Evolutionary conservation across 371 early-diverging fungal species (phyloP).

Genomic region (Smittium mucronatum): DNA sequence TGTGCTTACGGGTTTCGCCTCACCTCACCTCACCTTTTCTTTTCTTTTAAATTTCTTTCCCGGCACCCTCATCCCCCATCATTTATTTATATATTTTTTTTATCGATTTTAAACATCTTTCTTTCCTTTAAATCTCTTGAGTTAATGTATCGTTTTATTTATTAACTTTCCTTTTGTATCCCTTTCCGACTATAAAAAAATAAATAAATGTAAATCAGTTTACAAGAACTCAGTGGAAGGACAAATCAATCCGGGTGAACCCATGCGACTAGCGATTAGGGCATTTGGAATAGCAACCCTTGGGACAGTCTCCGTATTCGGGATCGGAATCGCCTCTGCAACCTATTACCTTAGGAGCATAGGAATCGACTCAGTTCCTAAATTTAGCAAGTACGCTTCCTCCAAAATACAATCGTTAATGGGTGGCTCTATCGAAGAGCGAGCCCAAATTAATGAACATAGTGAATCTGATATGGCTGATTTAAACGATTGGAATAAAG

Average conservation of each 20-base stretch:
- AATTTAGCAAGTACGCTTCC: background rate
- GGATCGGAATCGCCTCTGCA: background rate
- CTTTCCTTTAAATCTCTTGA: background rate
- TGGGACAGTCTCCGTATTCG: background rate
- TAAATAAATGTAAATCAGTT: no score
- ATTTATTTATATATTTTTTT: background rate
- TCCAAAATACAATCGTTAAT: background rate
- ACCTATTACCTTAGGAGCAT: background rate
- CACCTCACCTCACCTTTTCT: background rate
- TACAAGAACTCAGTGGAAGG: background rate
- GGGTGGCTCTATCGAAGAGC: background rate
- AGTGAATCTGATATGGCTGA: background rate
- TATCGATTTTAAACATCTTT: background rate
- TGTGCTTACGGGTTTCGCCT: no score
- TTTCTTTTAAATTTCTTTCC: background rate
- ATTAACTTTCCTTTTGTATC: no score
- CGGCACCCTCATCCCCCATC: no score
- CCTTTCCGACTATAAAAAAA: no score
- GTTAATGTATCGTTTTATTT: background rate
- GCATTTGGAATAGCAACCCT: conserved; percentile 8
- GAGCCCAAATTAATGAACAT: background rate
- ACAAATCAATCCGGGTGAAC: background rate
- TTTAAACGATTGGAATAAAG: background rate
- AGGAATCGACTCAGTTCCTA: background rate
- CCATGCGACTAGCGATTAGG: background rate